phyloP scores from a whole-genome alignment of 179 eudicot species.

The Silene coronaria region DNA sequence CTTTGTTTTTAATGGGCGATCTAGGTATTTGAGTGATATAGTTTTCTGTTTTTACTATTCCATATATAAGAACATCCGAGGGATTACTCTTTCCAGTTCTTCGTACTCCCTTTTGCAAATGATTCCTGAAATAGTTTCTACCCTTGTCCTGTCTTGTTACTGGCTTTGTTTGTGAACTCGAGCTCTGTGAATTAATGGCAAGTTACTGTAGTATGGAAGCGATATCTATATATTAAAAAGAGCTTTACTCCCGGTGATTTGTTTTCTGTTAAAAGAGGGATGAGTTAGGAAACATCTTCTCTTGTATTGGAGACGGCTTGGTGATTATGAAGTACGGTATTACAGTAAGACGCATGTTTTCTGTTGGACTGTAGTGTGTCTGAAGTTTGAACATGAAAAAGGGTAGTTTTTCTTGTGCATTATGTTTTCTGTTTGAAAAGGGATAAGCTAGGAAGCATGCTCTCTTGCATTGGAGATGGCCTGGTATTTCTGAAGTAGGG shows the following conservation, averaged over 20 bases:
- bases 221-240: neutral
- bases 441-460: neutral
- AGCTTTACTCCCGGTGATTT: neutral
- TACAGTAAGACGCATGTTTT: neutral
- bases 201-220: neutral
- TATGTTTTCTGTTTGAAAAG: neutral
- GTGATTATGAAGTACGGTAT: neutral
- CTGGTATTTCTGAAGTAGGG: slow-evolving; percentile 6
- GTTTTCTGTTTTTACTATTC: neutral
- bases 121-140: neutral
- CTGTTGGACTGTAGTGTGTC: neutral
- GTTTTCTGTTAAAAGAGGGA: neutral
- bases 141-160: neutral
- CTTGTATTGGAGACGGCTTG: neutral
- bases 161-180: neutral
- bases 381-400: neutral
- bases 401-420: neutral
- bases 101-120: neutral
- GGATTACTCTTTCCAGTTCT: neutral
- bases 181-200: slow-evolving; percentile 2
- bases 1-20: neutral
- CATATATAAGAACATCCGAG: neutral
- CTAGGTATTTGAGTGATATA: neutral
- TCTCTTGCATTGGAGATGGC: slow-evolving; percentile 6
- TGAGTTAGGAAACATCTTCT: neutral